Evolutionary conservation across 1,284 basidiomycete genomes (phyloP).

Genomic region (Papiliotrema nemorosa): DNA sequence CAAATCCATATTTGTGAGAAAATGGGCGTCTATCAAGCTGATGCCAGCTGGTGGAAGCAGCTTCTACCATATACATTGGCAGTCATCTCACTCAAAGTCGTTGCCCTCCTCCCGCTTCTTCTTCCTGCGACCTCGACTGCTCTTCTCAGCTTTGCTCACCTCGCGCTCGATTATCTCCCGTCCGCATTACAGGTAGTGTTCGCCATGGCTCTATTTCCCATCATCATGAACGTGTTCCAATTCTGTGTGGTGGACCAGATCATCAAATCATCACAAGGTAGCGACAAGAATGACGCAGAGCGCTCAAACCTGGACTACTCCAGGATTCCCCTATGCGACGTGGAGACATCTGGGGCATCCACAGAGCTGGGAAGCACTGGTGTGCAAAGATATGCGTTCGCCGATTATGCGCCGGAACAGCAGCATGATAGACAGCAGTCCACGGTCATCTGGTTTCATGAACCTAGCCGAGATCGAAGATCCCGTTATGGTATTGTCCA

Average conservation of each 20-base stretch:
- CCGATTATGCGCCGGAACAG: neutral
- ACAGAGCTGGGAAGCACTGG: neutral
- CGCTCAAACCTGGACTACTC: too few relatives aligned
- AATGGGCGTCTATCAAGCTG: neutral
- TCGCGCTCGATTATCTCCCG: constrained; percentile 76
- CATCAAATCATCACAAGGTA: constrained; percentile 38
- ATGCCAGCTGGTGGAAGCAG: constrained; percentile 72
- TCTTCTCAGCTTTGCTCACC: constrained; percentile 70
- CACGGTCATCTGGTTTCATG: too few relatives aligned
- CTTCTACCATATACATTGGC: constrained; percentile 79
- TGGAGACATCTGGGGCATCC: neutral
- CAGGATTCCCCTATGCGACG: too few relatives aligned
- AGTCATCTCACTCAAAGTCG: constrained; percentile 83
- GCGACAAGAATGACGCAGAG: too few relatives aligned
- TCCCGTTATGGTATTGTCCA: too few relatives aligned
- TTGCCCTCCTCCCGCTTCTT: constrained; percentile 65
- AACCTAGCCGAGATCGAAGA: too few relatives aligned
- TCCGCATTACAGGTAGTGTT: constrained; percentile 74
- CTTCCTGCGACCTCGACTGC: constrained; percentile 63
- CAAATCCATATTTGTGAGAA: constrained; percentile 46
- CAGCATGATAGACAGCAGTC: neutral
- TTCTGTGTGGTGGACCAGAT: constrained; percentile 50
- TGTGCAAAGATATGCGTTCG: neutral
- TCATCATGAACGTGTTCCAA: constrained; percentile 86
- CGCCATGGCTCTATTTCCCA: constrained; percentile 89